These are phyloP conservation scores for Trichoderma atrobrunneum DNA, from an alignment of 2,329 filamentous ascomycete species.

Conservation along the genomic window DNA sequence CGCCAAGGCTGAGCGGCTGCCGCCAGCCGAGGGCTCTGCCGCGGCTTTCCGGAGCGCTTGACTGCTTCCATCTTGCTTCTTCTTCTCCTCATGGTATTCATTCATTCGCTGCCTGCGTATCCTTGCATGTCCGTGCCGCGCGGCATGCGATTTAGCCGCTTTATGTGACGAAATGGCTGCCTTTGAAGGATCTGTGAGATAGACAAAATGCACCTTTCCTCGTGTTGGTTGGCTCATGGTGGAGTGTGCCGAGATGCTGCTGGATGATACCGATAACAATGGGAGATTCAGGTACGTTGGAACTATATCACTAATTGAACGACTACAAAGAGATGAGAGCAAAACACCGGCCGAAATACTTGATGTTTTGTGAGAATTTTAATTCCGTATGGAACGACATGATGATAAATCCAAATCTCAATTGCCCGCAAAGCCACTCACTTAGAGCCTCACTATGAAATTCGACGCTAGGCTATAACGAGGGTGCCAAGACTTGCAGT, in stretches of 20 bases:
- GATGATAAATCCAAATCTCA: conserved; percentile 10
- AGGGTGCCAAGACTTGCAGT: conserved; percentile 4
- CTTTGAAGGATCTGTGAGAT: conserved; percentile 5
- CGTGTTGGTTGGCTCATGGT: not conserved
- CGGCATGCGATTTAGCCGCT: conserved; percentile 9
- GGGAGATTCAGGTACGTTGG: not conserved
- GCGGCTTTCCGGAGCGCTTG: not conserved
- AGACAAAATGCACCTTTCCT: conserved; percentile 4
- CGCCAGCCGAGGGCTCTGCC: not conserved
- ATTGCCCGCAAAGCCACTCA: not conserved
- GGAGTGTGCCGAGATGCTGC: too few relatives aligned
- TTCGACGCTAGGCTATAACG: not conserved
- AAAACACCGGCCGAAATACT: not conserved
- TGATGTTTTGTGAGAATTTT: not conserved
- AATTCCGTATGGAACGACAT: not conserved
- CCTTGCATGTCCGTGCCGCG: conserved; percentile 8
- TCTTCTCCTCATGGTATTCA: not conserved
- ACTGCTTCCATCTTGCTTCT: not conserved
- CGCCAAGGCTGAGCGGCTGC: not conserved
- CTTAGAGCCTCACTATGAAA: not conserved
- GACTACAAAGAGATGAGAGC: not conserved
- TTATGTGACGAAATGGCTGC: not conserved
- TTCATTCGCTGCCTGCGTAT: conserved; percentile 7
- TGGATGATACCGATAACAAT: not conserved
- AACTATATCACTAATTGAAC: not conserved